Evolutionary conservation across 1,284 basidiomycete genomes (phyloP), one percentile per base, ranked within the genome.

Genomic region (Pseudomicrostroma phylloplanum): DNA sequence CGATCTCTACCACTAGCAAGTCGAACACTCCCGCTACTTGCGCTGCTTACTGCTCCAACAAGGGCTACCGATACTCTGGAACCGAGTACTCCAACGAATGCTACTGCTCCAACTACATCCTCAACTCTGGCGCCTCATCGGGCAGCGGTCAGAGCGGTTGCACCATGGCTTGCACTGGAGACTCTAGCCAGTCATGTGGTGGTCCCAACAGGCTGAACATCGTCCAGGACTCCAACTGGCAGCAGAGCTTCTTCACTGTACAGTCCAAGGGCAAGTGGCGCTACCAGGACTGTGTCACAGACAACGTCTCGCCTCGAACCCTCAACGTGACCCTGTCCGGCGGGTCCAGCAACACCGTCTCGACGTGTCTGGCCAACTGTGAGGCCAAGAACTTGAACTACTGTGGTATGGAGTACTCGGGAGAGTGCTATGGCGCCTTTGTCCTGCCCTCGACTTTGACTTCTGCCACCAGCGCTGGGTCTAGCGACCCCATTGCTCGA

Each of bases 321-420:
- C 63, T 63, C 42, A 60, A 60, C 59, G 40, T 58, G 6, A 58
- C 58, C 30, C 15, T 63, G 8, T 19, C 57, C 15, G 39, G 42
- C 15, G 46, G 30, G 36, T 57, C 58, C 26, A 40, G 19, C 21
- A 48, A n/a, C n/a, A 76, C 73, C 13, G 61, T 57, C 9, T 61
- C 68, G 55, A 17, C 36, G 11, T 80, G 77, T 63, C 61, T 72
- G 46, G 60, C 53, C 41, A 68, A 65, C 55, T 77, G 79, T 54
- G 53, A 51, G 25, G 56, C 58, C 21, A 65, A 62, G 8, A 76
- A 76, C n/a, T 73, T 68, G 62, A 25, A 61, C 0, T 54, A 68
- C 1, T 77, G 72, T 17, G 77, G 74, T 48, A 64, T 77, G 41
- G 72, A 79, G 62, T 73, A 71, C 61, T 60, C 65, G 25, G 41